Conservation (phyloP, 345 rosid species). For the Eutrema yunnanense region DNA sequence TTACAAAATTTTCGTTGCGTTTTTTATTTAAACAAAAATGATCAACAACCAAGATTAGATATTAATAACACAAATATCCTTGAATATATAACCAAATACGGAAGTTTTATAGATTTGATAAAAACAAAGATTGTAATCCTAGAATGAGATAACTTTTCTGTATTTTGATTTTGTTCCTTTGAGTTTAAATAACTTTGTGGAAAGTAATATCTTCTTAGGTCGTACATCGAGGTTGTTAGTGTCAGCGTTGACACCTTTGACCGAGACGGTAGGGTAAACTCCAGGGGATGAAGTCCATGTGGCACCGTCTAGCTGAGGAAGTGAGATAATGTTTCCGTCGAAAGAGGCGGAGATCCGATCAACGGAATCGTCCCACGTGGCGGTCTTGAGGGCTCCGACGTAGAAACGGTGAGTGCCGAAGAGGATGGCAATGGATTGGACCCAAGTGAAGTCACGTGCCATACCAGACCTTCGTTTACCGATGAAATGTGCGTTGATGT, state of each 20-base stretch:
- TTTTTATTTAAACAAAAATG: not conserved
- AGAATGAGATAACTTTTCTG: not conserved
- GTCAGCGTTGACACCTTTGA: constrained; percentile 35
- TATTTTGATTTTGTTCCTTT: not conserved
- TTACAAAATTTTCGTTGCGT: not conserved
- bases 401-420: constrained; percentile 45
- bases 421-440: constrained; percentile 45
- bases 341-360: constrained; percentile 39
- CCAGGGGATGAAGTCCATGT: constrained; percentile 34
- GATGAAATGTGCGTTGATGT: constrained; percentile 54
- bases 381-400: constrained; percentile 46
- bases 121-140: not conserved
- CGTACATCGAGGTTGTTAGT: constrained; percentile 35
- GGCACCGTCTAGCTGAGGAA: constrained; percentile 29
- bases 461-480: constrained; percentile 40
- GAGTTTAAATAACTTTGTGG: not conserved
- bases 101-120: not conserved
- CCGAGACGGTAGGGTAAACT: constrained; percentile 5
- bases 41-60: not conserved
- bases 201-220: not conserved
- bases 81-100: not conserved
- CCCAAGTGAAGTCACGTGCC: constrained; percentile 65
- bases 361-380: constrained; percentile 46
- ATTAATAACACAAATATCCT: not conserved
- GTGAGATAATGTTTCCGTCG: constrained; percentile 30